Evolutionary conservation across 768 basidiomycete species (phyloP).

Genomic region (Albatrellus ellisii): DNA sequence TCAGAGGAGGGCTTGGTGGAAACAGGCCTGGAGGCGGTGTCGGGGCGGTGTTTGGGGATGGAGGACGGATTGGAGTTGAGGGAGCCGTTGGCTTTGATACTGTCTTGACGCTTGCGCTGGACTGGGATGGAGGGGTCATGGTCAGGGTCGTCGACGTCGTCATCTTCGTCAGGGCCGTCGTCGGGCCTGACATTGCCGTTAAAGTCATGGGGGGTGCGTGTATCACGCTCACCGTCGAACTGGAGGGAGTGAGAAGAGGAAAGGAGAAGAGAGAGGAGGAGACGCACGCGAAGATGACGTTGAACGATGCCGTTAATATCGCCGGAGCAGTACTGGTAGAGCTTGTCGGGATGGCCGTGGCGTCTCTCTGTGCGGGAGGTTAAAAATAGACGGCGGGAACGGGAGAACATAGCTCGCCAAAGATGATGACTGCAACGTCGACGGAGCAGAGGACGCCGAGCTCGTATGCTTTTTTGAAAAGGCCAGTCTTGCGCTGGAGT

Average conservation of each 20-base stretch:
- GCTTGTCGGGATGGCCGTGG: conserved; percentile 66
- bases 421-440: conserved; percentile 81
- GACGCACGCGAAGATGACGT: conserved; percentile 42
- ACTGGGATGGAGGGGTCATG: conserved; percentile 2
- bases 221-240: conserved; percentile 41
- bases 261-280: background rate
- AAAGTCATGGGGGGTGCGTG: conserved; percentile 36
- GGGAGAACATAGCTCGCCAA: conserved; percentile 30
- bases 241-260: conserved; percentile 13
- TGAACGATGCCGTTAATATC: conserved; percentile 61
- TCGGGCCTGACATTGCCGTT: conserved; percentile 20
- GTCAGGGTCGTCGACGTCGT: conserved; percentile 12
- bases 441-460: conserved; percentile 85
- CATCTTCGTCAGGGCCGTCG: conserved; percentile 26
- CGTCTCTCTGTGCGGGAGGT: conserved; percentile 43
- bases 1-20: too few species aligned
- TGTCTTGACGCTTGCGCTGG: conserved; percentile 11
- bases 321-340: conserved; percentile 69
- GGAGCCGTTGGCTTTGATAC: too few species aligned
- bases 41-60: too few species aligned
- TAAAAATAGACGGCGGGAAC: background rate
- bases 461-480: conserved; percentile 88
- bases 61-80: too few species aligned
- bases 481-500: conserved; percentile 69
- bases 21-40: too few species aligned